Evolutionary conservation across 1,139 yeast species (phyloP), one percentile per base, ranked within the genome.

Genomic region (Suhomyces wounanorum): DNA sequence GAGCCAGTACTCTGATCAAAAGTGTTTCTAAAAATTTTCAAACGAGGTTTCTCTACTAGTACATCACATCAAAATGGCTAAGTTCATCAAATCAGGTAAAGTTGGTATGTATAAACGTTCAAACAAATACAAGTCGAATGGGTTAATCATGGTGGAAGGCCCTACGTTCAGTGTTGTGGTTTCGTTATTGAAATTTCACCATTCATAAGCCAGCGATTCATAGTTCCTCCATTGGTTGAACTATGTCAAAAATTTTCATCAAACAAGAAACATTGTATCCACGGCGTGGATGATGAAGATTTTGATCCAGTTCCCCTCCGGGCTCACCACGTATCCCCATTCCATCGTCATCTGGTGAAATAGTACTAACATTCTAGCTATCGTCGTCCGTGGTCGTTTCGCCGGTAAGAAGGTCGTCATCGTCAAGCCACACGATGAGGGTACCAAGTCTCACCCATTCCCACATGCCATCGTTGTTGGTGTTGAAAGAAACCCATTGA

Each of bases 351-450:
- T 10, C 7, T 16, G 9, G 14, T 37, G 40, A 37, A 37, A 9
- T 8, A 6, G 33, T 73, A 72, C 76, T 72, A 75, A 76, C 80
- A 55, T 51, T 55, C 55, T 73, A 89, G 98, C 99, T 83, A 92
- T 94, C 82, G 92, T 94, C 78, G 96, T 94, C 81, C 95, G 98
- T 81, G 99, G 99, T 77, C 95, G 99, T 85, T 94, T 85, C 89
- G 99, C 99, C 78, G 99, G 99, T 85, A 94, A 92, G 90, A 95
- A 95, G 89, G 99, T 95, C 67, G 99, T 95, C 78, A 91, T 95
- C 78, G 94, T 95, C 77, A 91, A 90, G 82, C 95, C 97, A 69
- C 96, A 89, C 78, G 99, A 95, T 75, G 98, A 94, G 73, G 99
- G 99, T 76, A 85, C 98, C 83, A 95, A 94, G 84, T 76, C 96